Conservation (phyloP, 108 stramenopile species). For the Hondaea fermentalgiana region DNA sequence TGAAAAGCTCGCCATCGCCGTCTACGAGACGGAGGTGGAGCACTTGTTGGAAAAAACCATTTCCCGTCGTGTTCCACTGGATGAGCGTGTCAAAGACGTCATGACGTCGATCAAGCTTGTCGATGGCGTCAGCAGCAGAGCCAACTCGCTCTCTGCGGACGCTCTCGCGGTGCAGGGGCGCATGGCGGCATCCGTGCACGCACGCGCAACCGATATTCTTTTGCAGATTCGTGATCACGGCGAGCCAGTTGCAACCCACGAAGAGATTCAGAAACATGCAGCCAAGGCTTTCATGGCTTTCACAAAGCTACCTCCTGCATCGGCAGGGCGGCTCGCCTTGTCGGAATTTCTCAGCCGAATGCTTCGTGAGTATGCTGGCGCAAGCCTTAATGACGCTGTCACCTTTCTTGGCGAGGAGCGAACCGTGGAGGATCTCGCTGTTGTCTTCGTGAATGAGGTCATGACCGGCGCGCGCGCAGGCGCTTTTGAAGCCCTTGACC, state of each 20-base stretch:
- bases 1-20: not conserved
- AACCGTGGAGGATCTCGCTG: not conserved
- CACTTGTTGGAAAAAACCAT: not conserved
- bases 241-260: not conserved
- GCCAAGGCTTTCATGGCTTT: not conserved
- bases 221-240: not conserved
- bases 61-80: not conserved
- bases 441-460: not conserved
- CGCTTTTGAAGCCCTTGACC: not conserved
- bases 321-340: not conserved
- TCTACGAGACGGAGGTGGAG: not conserved
- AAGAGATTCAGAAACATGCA: not conserved
- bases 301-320: not conserved
- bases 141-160: not conserved
- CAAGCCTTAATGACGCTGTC: not conserved
- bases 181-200: not conserved
- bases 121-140: not conserved
- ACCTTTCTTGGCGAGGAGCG: not conserved
- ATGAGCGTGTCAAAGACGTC: not conserved
- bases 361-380: not conserved
- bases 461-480: not conserved
- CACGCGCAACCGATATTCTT: not conserved
- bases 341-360: not conserved
- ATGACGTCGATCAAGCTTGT: not conserved
- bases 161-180: not conserved